Evolutionary conservation across 345 rosid genomes (phyloP).

Genomic region (Viola odorata): DNA sequence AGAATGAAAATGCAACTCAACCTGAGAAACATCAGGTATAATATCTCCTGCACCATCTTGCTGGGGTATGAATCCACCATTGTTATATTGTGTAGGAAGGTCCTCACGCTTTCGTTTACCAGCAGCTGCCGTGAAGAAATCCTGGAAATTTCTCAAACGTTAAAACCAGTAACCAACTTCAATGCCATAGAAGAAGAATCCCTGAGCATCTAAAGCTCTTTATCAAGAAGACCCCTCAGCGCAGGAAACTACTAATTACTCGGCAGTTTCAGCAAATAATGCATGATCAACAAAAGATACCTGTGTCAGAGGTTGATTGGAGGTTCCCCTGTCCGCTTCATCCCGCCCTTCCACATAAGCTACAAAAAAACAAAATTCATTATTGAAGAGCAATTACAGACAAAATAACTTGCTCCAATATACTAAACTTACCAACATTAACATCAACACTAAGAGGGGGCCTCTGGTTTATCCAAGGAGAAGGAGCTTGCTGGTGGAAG

Average conservation of each 20-base stretch:
- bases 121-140: constrained; percentile 66
- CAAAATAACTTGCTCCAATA: constrained; percentile 7
- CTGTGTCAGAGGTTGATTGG: constrained; percentile 74
- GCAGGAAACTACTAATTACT: constrained; percentile 7
- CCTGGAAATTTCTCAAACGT: constrained; percentile 47
- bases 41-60: constrained; percentile 90
- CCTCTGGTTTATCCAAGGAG: constrained; percentile 84
- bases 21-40: constrained; percentile 36
- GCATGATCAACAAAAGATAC: constrained; percentile 32
- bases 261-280: constrained; percentile 1
- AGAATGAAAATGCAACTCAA: constrained; percentile 19
- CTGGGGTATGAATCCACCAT: constrained; percentile 91
- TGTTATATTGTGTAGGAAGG: constrained; percentile 52
- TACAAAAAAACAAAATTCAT: constrained; percentile 23
- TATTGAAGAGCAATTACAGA: constrained; percentile 15
- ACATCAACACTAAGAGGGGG: constrained; percentile 70
- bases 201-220: constrained; percentile 8
- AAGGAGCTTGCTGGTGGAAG: constrained; percentile 66
- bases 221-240: constrained; percentile 10
- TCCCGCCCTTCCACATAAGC: constrained; percentile 96
- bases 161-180: constrained; percentile 22
- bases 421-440: constrained; percentile 73
- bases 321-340: constrained; percentile 68
- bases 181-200: background rate
- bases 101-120: constrained; percentile 98